Conservation (phyloP, 202 grass and related monocot species). For the Schoenoplectus triqueter region DNA sequence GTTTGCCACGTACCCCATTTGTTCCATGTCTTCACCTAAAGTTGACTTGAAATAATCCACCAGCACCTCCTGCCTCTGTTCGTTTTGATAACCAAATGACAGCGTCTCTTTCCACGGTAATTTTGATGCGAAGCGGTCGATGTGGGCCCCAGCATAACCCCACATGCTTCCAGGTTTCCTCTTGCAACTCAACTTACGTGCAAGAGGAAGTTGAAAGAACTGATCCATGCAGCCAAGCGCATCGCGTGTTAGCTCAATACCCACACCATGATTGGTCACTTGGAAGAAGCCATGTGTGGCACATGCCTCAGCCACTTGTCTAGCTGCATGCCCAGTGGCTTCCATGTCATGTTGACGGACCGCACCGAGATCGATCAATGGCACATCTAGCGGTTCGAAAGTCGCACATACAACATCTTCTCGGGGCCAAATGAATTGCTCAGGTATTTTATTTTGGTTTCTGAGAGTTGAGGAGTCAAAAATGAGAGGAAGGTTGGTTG, state of each 20-base stretch:
- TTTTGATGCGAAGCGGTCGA: conserved; percentile 73
- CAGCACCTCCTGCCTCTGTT: conserved; percentile 40
- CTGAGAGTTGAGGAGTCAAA: neutral
- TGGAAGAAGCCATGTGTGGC: conserved; percentile 86
- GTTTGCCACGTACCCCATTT: conserved; percentile 54
- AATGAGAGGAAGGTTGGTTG: conserved; percentile 49
- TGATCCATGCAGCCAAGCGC: conserved; percentile 59
- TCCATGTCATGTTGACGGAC: conserved; percentile 50
- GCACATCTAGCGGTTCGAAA: conserved; percentile 48
- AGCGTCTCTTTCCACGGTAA: conserved; percentile 97
- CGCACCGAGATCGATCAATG: conserved; percentile 68
- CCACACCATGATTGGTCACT: conserved; percentile 69
- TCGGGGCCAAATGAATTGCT: conserved; percentile 69
- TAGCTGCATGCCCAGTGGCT: conserved; percentile 43
- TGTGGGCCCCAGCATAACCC: conserved; percentile 87
- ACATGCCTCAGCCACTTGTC: conserved; percentile 56
- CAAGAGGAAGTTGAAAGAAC: conserved; percentile 73
- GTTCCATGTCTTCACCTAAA: conserved; percentile 59
- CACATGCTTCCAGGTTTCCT: conserved; percentile 69
- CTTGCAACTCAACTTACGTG: conserved; percentile 57
- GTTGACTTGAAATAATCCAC: conserved; percentile 73
- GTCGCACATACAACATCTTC: conserved; percentile 40
- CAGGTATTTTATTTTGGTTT: conserved; percentile 57
- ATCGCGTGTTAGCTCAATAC: conserved; percentile 40
- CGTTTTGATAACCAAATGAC: conserved; percentile 74